These are phyloP conservation scores for Abortiporus biennis DNA, from an alignment of 1,284 basidiomycete genomes.

Conservation along the genomic window DNA sequence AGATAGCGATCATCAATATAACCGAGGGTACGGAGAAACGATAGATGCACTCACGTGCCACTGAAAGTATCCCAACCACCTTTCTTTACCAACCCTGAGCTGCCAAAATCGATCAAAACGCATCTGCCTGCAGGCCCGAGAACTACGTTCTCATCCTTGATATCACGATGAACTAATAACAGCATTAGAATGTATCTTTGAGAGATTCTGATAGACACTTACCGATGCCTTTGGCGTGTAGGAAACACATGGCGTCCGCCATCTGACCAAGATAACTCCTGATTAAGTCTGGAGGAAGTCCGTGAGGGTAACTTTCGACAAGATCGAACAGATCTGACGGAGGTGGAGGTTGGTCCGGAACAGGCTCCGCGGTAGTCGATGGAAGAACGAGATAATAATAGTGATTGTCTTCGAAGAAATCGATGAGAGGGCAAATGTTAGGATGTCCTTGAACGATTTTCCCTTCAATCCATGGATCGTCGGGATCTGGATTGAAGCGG, in stretches of 20 bases:
- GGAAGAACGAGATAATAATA: slow-evolving; percentile 92
- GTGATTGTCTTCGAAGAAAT: slow-evolving; percentile 97
- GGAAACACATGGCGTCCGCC: slow-evolving; percentile 86
- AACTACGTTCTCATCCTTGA: slow-evolving; percentile 98
- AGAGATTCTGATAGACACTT: slow-evolving; percentile 22
- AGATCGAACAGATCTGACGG: slow-evolving; percentile 91
- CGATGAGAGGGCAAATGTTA: slow-evolving; percentile 88
- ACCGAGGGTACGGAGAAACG: slow-evolving; percentile 5
- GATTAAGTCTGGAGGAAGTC: slow-evolving; percentile 72
- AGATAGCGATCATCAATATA: slow-evolving; percentile 11
- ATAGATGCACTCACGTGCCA: slow-evolving; percentile 67
- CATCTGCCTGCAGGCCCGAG: slow-evolving; percentile 70
- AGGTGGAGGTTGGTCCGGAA: slow-evolving; percentile 43
- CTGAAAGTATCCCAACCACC: slow-evolving; percentile 93
- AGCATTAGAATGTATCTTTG: not conserved
- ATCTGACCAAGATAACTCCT: slow-evolving; percentile 91
- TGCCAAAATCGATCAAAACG: slow-evolving; percentile 96
- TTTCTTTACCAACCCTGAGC: slow-evolving; percentile 82
- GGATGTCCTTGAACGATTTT: slow-evolving; percentile 78
- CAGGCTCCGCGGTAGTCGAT: slow-evolving; percentile 56
- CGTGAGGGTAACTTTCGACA: slow-evolving; percentile 86
- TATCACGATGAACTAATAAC: slow-evolving; percentile 85
- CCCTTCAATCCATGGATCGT: slow-evolving; percentile 59
- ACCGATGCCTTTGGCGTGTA: slow-evolving; percentile 89
- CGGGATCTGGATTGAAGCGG: slow-evolving; percentile 29